Evolutionary conservation across 768 basidiomycete species (phyloP), one percentile per base, ranked within the genome.

Genomic region (Russula sp.): DNA sequence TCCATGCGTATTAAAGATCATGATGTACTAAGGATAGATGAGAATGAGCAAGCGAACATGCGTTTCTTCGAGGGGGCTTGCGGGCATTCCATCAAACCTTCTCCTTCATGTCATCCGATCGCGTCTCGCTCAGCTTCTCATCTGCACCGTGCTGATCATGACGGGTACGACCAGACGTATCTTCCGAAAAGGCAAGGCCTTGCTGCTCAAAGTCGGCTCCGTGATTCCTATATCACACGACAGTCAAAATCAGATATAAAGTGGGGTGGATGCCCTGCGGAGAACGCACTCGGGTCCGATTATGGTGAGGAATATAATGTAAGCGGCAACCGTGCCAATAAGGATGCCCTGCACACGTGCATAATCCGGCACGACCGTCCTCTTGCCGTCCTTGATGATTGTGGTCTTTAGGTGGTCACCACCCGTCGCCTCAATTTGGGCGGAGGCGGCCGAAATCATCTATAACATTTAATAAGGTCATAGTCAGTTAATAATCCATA

Each of bases 261-360:
- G 16, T 5, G 36, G 14, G 30, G 10, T 20, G 11, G 9, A 48
- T 48, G 46, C 46, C 46, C n/a, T 5, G 14, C 5, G 38, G 10
- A 16, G 24, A 11, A 81, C 88, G 62, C 68, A 87, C 87, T 88
- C 87, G 1, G 90, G 88, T 2, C 94, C 94, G 60, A 96, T 73
- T 66, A 94, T 77, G 16, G 87, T 87, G 70, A 91, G 80, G 71
- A 93, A 18, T 48, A 96, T 75, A 51, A 92, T 84, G 68, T 88
- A 95, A 0, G 84, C 87, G 0, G 90, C 79, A 20, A 97, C 88
- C n/a, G 82, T 81, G 7, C 94, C 94, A 55, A 98, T 88, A 24
- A 98, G 79, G 71, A 98, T 94, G 44, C 90, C 91, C 77, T 92
- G 90, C 2, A 91, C 90, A 13, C 73, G 78, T n/a, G 79, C 81